Evolutionary conservation across 192 early-diverging fungal genomes (phyloP), one percentile per base, ranked within the genome.

Genomic region (Irineochytrium annulatum): DNA sequence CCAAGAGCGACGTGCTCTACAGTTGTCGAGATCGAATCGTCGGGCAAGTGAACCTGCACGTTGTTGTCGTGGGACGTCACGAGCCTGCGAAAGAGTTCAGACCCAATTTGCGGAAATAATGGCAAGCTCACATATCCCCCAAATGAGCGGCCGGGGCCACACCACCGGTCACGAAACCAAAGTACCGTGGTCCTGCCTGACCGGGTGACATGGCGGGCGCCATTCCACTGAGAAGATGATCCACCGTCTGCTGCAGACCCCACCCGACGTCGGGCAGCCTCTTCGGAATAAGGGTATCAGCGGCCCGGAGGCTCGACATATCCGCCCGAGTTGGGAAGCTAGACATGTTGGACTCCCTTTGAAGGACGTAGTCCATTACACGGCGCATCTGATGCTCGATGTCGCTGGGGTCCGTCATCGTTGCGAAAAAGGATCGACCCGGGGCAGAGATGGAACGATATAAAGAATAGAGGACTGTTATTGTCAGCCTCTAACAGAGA

Each of bases 161-260:
- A 0, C 84, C 84, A 3, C 84, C 84, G 1, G 74, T 81, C 3
- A 86, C 77, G 3, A 86, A 70, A 0, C 82, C 79, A 69, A 85
- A 86, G 54, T 80, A 85, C 5, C 77, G 69, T 11, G 79, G 68
- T 5, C 62, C 54, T 2, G 28, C 32, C 33, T 55, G 54, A 32
- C 32, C 28, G 4, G 16, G 24, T 13, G 30, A 17, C 2, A 55
- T 24, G 16, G 14, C 54, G 16, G 54, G 54, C 16, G 14, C 2
- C 14, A 55, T 32, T 19, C 17, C 30, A 16, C 34, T 17, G 8
- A 55, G 16, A 11, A 55, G 1, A 19, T 24, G 19, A 13, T 52
- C 49, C 11, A 22, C 6, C 13, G 14, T 8, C 49, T 8, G 20
- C 11, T 8, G 8, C 49, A 28, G 14, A 52, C 14, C 20, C 49